Conservation (phyloP, 1,284 basidiomycete genomes). For the Ceratobasidium theobromae region DNA sequence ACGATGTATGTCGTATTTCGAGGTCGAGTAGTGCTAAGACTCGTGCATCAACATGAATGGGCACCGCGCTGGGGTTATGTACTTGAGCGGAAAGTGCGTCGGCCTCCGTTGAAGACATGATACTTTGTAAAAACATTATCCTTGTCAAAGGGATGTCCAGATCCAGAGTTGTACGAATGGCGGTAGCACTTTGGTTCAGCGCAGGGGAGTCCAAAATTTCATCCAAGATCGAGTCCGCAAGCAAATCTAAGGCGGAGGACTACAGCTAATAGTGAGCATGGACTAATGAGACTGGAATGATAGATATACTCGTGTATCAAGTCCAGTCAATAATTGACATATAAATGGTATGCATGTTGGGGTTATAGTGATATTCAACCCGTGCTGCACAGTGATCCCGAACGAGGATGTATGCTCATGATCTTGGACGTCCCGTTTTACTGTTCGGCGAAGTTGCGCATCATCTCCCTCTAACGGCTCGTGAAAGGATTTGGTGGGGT, state of each 20-base stretch:
- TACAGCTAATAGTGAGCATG: background rate
- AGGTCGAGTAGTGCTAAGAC: constrained; percentile 18
- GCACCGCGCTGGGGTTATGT: background rate
- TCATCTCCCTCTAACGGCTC: background rate
- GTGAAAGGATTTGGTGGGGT: constrained; percentile 13
- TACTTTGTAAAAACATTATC: constrained; percentile 33
- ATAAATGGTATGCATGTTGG: constrained; percentile 32
- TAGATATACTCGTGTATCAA: constrained; percentile 30
- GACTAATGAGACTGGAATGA: background rate
- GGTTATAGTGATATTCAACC: constrained; percentile 30
- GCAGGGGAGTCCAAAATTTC: constrained; percentile 18
- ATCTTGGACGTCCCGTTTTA: constrained; percentile 11
- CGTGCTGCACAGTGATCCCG: constrained; percentile 4
- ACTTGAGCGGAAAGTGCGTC: constrained; percentile 12
- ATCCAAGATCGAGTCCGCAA: constrained; percentile 32
- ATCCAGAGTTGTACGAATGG: constrained; percentile 13
- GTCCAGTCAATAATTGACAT: constrained; percentile 18
- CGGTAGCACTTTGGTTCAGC: background rate
- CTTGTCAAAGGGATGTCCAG: constrained; percentile 31
- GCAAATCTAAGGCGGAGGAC: constrained; percentile 29
- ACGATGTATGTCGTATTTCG: constrained; percentile 1
- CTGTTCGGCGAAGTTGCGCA: background rate
- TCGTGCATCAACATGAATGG: constrained; percentile 24
- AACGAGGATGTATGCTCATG: constrained; percentile 1
- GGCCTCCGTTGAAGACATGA: constrained; percentile 34